Percentiles rank a stretch among this genome's conserved stretches.
Evolutionary conservation across 495 filamentous ascomycete genomes (phyloP).

Genomic region (Daldinia vernicosa): DNA sequence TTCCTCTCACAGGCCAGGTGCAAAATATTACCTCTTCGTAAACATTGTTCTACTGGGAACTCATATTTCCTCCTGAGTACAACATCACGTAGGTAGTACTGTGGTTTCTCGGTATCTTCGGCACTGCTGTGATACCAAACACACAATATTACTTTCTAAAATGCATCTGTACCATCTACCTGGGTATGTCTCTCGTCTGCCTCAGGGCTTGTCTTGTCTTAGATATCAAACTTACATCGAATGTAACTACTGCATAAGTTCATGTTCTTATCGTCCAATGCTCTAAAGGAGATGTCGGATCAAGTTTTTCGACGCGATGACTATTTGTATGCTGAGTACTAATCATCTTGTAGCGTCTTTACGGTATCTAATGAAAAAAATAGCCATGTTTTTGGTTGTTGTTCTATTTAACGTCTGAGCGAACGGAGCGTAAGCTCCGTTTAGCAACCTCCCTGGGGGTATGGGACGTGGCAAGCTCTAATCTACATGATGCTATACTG

Average conservation of each 20-base stretch:
- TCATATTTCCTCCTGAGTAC: constrained; percentile 14
- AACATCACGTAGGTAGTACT: constrained; percentile 7
- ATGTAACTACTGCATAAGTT: constrained; percentile 9
- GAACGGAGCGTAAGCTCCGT: too few relatives aligned
- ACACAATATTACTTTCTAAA: constrained; percentile 14
- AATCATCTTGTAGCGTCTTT: constrained; percentile 2
- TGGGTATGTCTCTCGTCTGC: constrained; percentile 9
- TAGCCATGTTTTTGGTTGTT: too few relatives aligned
- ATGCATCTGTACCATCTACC: constrained; percentile 13
- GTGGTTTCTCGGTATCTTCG: constrained; percentile 36
- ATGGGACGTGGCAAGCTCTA: too few relatives aligned
- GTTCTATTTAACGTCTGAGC: too few relatives aligned
- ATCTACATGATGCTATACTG: too few relatives aligned
- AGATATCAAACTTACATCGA: constrained; percentile 22
- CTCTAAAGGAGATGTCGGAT: constrained; percentile 1
- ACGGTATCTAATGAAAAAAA: background rate
- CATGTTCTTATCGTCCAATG: constrained; percentile 2
- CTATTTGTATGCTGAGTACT: background rate
- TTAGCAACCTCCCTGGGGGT: too few relatives aligned
- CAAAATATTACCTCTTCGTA: constrained; percentile 7
- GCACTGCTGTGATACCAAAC: constrained; percentile 27
- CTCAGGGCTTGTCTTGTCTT: constrained; percentile 9
- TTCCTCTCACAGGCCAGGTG: background rate
- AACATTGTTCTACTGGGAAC: constrained; percentile 11
- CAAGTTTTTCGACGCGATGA: constrained; percentile 6